Evolutionary conservation across 768 basidiomycete genomes (phyloP), one percentile per base, ranked within the genome.

Genomic region (Tulasnella sp.): DNA sequence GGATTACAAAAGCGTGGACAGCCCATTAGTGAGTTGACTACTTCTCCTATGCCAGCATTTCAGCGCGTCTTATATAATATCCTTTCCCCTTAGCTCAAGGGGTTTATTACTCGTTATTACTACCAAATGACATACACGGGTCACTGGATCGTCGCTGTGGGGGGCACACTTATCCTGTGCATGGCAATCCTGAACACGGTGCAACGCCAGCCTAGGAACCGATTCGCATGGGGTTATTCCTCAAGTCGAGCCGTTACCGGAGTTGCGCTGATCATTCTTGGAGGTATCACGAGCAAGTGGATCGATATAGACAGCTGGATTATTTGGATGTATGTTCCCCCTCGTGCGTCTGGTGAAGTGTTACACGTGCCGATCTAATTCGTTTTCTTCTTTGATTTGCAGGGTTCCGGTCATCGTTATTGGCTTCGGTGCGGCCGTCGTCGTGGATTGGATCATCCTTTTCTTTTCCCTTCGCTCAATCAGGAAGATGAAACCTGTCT

Each of bases 141-240:
- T 6, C 64, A 69, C 20, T 69, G 54, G 54, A 7, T 54, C 54
- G 31, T 69, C 31, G 64, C 64, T 37, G 64, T 69, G 64, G 28
- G 4, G 24, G 64, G 64, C 1, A 69, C 34, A 9, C 31, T 69
- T 0, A 69, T 69, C 64, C 5, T 69, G 34, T 69, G 64, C 64
- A 69, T 69, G 64, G 64, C 64, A 12, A 69, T 69, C 64, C 64
- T 69, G 31, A 69, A 31, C 31, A 69, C 64, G 0, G 64, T 69
- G 6, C 64, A 69, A 69, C 64, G 64, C 37, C 64, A 31, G 34
- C 64, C 64, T 2, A 31, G 34, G 20, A 69, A 69, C 14, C 64
- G 64, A 20, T 69, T 37, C 34, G 64, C 64, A 34, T 69, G 64
- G 64, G 64, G 54, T 7, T 69, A 69, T 37, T 69, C 31, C 28